Conservation (phyloP, 768 basidiomycete species). For the Pisolithus marmoratus region DNA sequence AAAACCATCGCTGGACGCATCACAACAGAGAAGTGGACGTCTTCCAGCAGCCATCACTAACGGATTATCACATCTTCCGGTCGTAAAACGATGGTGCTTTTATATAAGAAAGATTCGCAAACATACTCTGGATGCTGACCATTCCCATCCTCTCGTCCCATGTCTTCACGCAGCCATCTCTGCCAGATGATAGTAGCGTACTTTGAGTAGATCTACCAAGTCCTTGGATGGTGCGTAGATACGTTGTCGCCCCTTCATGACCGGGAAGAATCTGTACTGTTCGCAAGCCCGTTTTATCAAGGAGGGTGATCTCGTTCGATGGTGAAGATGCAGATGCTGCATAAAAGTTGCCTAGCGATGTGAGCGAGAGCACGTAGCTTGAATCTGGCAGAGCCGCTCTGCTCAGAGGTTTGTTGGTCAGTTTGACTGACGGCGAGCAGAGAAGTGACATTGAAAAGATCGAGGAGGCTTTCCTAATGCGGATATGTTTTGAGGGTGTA, state of each 20-base stretch:
- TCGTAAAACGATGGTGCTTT: constrained; percentile 24
- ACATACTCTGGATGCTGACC: constrained; percentile 57
- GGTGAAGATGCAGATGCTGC: constrained; percentile 57
- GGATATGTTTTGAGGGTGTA: constrained; percentile 17
- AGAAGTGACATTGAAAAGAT: constrained; percentile 18
- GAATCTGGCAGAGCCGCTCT: constrained; percentile 32
- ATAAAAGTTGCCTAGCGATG: constrained; percentile 45
- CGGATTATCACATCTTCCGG: constrained; percentile 27
- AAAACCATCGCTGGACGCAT: constrained; percentile 62
- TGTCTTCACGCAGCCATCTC: constrained; percentile 62
- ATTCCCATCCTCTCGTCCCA: constrained; percentile 67
- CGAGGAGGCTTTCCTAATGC: constrained; percentile 17
- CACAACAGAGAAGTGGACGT: constrained; percentile 56
- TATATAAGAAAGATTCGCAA: background rate
- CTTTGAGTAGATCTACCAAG: constrained; percentile 38
- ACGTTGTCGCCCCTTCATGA: constrained; percentile 54
- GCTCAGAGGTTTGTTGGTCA: constrained; percentile 20
- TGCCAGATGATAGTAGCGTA: constrained; percentile 59
- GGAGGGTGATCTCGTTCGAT: constrained; percentile 59
- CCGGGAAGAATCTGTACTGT: constrained; percentile 44
- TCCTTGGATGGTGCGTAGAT: constrained; percentile 39
- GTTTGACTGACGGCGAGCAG: constrained; percentile 16
- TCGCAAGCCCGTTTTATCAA: constrained; percentile 54
- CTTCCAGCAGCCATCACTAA: constrained; percentile 47
- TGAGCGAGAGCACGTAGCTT: constrained; percentile 59